Evolutionary conservation across 2,329 filamentous ascomycete genomes (phyloP).

Genomic region (Neofusicoccum umdonicola): DNA sequence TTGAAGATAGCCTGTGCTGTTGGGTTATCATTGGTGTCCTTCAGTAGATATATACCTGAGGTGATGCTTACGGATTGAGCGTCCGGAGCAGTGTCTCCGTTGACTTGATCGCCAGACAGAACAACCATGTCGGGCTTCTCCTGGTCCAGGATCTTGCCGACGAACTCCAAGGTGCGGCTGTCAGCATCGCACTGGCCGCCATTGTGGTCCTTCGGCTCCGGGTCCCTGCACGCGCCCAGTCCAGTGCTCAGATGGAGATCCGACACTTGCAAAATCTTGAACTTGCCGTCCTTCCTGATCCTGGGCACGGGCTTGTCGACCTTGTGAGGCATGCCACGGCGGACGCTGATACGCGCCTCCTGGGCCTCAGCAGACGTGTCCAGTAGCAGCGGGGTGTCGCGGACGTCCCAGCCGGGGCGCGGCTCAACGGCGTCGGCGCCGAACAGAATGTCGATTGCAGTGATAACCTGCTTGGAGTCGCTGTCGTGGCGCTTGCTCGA

Average conservation of each 20-base stretch:
- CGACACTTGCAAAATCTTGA: conserved; percentile 96
- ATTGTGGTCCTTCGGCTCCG: conserved; percentile 70
- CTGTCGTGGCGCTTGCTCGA: conserved; percentile 69
- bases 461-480: conserved; percentile 72
- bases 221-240: conserved; percentile 78
- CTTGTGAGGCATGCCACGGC: conserved; percentile 66
- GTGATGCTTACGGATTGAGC: conserved; percentile 67
- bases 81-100: conserved; percentile 89
- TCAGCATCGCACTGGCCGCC: conserved; percentile 86
- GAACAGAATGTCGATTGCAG: conserved; percentile 81
- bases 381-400: conserved; percentile 70
- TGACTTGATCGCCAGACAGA: conserved; percentile 90
- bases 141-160: conserved; percentile 78
- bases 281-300: conserved; percentile 84
- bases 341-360: conserved; percentile 73
- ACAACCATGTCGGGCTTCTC: conserved; percentile 93
- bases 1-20: conserved; percentile 77
- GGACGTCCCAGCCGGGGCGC: conserved; percentile 78
- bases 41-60: neutral
- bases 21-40: neutral
- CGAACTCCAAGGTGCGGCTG: conserved; percentile 84
- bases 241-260: conserved; percentile 93
- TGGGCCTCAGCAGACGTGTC: conserved; percentile 61
- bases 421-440: conserved; percentile 90
- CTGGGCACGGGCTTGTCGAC: conserved; percentile 69